Conservation (phyloP, 768 basidiomycete species). For the Lepiota subincarnata region DNA sequence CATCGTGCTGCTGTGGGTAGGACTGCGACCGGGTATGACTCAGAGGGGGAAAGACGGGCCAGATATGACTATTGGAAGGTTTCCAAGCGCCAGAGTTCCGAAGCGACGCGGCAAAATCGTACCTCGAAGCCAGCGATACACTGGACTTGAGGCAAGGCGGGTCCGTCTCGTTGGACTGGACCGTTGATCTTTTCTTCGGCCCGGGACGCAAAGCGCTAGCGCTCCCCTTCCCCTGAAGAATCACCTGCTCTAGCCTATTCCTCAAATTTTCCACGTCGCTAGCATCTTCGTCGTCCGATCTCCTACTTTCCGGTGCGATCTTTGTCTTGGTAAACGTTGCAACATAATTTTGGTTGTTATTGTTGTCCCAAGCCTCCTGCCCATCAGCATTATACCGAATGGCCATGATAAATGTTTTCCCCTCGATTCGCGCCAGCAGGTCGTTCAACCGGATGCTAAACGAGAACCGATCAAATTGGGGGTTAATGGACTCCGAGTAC, state of each 20-base stretch:
- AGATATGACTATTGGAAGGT: constrained; percentile 1
- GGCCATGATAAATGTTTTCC: constrained; percentile 78
- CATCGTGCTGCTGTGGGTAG: constrained; percentile 30
- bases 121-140: constrained; percentile 46
- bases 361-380: constrained; percentile 92
- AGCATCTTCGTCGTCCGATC: constrained; percentile 33
- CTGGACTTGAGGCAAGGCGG: constrained; percentile 30
- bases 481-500: constrained; percentile 47
- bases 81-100: constrained; percentile 34
- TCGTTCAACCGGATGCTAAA: constrained; percentile 80
- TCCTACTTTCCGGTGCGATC: constrained; percentile 20
- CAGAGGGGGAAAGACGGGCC: constrained; percentile 12
- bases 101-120: constrained; percentile 53
- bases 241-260: constrained; percentile 65
- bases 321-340: constrained; percentile 54
- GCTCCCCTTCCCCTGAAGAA: constrained; percentile 26
- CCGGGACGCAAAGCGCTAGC: constrained; percentile 19
- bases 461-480: constrained; percentile 65
- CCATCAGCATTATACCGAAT: constrained; percentile 69
- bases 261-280: constrained; percentile 56
- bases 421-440: constrained; percentile 70
- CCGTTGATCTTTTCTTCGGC: constrained; percentile 5
- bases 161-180: constrained; percentile 18
- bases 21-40: constrained; percentile 42
- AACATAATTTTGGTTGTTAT: constrained; percentile 71